Evolutionary conservation across 106 monocot species (phyloP).

Genomic region (Dioscorea zingiberensis): DNA sequence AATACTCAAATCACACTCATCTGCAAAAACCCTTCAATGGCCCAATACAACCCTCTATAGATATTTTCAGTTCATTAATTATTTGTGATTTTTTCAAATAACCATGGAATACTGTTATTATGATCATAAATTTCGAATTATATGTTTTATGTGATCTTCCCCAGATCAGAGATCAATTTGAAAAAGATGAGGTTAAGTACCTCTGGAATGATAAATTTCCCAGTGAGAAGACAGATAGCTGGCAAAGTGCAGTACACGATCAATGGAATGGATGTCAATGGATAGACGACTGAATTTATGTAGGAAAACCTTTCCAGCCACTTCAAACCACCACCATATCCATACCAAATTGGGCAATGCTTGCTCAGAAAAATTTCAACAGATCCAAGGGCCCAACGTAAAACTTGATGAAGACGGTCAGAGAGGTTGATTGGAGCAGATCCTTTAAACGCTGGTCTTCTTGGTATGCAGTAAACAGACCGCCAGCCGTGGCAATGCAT

Average conservation of each 20-base stretch:
- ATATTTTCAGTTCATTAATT: no score
- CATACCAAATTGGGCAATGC: slow-evolving; percentile 90
- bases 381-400: slow-evolving; percentile 85
- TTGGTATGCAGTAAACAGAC: slow-evolving; percentile 83
- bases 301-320: slow-evolving; percentile 67
- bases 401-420: slow-evolving; percentile 78
- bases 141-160: no score
- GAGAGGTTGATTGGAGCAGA: slow-evolving; percentile 81
- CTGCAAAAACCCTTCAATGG: no score
- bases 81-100: no score
- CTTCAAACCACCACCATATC: slow-evolving; percentile 69
- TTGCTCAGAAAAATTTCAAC: slow-evolving; percentile 79
- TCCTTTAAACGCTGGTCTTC: slow-evolving; percentile 78
- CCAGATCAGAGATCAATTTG: no score
- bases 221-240: slow-evolving; percentile 63
- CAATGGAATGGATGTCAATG: slow-evolving; percentile 69
- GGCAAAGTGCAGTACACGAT: slow-evolving; percentile 76
- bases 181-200: slow-evolving; percentile 14
- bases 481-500: slow-evolving; percentile 93
- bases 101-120: no score
- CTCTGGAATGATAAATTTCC: slow-evolving; percentile 73
- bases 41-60: no score
- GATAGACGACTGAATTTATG: slow-evolving; percentile 83
- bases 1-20: no score
- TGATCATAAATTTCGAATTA: no score